A percentile compares a stretch with the other conserved stretches of the same genome.
Evolutionary conservation across 257 asterid genomes (phyloP).

Genomic region (Solanum raphanifolium): DNA sequence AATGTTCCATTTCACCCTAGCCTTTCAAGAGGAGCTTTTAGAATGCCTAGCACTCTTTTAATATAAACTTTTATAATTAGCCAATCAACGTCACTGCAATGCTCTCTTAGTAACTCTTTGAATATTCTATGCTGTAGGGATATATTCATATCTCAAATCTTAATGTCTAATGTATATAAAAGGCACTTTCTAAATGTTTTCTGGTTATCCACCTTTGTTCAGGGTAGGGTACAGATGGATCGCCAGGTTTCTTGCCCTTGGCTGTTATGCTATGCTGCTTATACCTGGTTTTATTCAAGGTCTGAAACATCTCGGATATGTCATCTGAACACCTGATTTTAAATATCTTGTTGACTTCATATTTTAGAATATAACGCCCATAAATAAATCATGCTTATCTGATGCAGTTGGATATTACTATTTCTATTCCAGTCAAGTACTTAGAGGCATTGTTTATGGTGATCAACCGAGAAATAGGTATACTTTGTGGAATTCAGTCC

Average conservation of each 20-base stretch:
- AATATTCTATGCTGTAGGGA: background rate
- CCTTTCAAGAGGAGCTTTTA: background rate
- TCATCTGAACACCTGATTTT: background rate
- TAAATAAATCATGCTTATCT: constrained; percentile 3
- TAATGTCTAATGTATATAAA: background rate
- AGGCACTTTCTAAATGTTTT: constrained; percentile 3
- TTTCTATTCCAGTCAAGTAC: constrained; percentile 65
- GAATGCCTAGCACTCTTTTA: background rate
- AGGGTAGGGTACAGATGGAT: constrained; percentile 96
- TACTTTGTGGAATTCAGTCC: background rate
- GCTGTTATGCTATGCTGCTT: constrained; percentile 72
- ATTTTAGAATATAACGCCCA: background rate
- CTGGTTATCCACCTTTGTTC: constrained; percentile 36
- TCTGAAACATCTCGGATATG: constrained; percentile 12
- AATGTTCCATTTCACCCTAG: background rate
- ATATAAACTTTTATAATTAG: background rate
- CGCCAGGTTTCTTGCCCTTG: constrained; percentile 79
- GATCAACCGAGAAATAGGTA: constrained; percentile 95
- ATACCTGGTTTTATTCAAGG: constrained; percentile 95
- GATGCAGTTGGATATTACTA: constrained; percentile 86
- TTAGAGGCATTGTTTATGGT: constrained; percentile 76
- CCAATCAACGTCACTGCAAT: background rate
- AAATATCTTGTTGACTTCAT: background rate
- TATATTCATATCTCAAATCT: background rate
- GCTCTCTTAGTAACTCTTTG: background rate